Conservation (phyloP, 164 flowering plant genomes). For the Warburgia ugandensis region DNA sequence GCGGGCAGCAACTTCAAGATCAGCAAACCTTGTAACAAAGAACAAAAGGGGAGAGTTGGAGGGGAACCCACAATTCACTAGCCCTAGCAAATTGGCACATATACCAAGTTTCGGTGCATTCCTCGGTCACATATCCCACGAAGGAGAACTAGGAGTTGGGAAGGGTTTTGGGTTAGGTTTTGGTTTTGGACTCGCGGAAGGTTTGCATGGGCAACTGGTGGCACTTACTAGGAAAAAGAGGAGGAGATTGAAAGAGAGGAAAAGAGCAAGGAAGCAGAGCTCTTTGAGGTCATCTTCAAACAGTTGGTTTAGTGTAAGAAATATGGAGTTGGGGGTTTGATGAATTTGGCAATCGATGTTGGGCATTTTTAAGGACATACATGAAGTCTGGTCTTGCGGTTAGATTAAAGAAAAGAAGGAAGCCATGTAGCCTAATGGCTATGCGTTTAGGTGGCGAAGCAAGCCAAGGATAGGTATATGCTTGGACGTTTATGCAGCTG, state of each 20-base stretch:
- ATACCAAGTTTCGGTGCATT: conserved; percentile 66
- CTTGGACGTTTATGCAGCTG: neutral
- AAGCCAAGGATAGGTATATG: conserved; percentile 1
- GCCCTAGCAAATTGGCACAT: conserved; percentile 57
- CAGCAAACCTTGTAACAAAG: conserved; percentile 51
- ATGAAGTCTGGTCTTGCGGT: too few relatives aligned
- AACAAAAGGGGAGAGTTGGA: conserved; percentile 49
- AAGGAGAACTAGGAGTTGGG: conserved; percentile 1
- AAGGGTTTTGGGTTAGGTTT: conserved; percentile 3
- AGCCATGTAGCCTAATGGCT: too few relatives aligned
- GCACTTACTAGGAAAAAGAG: conserved; percentile 46
- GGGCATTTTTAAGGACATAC: too few relatives aligned
- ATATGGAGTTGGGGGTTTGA: neutral
- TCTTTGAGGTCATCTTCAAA: conserved; percentile 41
- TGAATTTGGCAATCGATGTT: too few relatives aligned
- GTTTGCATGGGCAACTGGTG: conserved; percentile 13
- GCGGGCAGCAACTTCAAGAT: conserved; percentile 73
- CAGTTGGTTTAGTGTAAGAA: too few relatives aligned
- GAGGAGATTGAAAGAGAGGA: conserved; percentile 51
- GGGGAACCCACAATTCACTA: conserved; percentile 51
- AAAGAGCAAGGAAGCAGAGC: conserved; percentile 28
- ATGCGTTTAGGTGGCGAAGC: too few relatives aligned
- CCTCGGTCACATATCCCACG: conserved; percentile 45
- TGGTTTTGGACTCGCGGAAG: conserved; percentile 7
- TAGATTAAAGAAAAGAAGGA: too few relatives aligned